Conservation (phyloP, 805 yeast genomes). For the Debaryomyces maramus region DNA sequence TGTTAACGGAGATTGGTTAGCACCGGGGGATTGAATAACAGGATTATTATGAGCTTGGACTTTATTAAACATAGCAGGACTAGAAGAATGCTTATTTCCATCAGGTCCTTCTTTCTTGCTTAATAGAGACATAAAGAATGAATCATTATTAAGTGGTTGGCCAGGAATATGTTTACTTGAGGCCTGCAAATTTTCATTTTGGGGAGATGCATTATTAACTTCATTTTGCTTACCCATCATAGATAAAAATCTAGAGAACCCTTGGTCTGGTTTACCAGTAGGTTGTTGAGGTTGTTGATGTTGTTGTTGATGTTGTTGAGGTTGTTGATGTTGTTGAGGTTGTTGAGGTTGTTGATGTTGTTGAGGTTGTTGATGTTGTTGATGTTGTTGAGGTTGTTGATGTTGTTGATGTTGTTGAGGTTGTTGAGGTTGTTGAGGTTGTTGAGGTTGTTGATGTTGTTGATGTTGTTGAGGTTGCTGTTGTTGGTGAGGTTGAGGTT, state of each 20-base stretch:
- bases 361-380: conserved; percentile 11
- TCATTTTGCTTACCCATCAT: neutral
- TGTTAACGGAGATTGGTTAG: neutral
- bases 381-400: too few species aligned
- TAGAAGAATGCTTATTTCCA: neutral
- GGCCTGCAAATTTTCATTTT: neutral
- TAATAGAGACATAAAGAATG: conserved; percentile 49
- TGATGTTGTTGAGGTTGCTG: neutral
- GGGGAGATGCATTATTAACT: neutral
- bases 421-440: neutral
- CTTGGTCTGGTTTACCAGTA: conserved; percentile 3
- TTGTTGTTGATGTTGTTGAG: conserved; percentile 5
- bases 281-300: too few species aligned
- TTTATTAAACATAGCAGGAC: neutral
- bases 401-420: neutral
- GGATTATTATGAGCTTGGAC: neutral
- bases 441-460: conserved; percentile 6
- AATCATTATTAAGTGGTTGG: conserved; percentile 30
- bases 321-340: neutral
- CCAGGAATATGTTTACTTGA: neutral
- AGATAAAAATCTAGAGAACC: neutral
- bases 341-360: conserved; percentile 5
- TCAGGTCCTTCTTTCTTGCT: conserved; percentile 26
- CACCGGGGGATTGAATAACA: neutral
- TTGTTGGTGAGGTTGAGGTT: neutral